Conservation (phyloP, 2,329 filamentous ascomycete genomes). For the Trichoderma simmonsii region DNA sequence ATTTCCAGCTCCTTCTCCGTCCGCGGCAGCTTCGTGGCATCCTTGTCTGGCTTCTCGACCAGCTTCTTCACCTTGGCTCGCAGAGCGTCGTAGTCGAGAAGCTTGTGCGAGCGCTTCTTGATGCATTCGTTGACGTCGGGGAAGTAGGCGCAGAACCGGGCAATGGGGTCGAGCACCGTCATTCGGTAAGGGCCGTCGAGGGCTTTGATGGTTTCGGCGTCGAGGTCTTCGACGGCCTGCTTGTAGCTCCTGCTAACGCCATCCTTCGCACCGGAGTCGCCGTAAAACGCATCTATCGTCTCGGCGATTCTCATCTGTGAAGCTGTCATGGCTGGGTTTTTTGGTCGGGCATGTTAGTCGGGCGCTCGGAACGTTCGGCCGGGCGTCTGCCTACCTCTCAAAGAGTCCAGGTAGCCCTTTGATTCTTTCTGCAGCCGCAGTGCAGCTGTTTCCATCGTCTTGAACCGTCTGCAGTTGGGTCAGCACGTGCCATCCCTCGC, state of each 20-base stretch:
- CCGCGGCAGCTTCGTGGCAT: constrained; percentile 90
- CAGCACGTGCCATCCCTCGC: constrained; percentile 19
- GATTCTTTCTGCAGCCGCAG: constrained; percentile 94
- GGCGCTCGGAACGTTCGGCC: not conserved
- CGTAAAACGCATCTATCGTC: constrained; percentile 99
- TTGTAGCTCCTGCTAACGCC: constrained; percentile 97
- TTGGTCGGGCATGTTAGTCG: not conserved
- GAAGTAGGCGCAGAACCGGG: constrained; percentile 96
- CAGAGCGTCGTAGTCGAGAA: constrained; percentile 95
- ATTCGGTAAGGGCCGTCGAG: constrained; percentile 92
- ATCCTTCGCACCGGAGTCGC: constrained; percentile 89
- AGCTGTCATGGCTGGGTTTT: constrained; percentile 80
- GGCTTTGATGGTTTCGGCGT: constrained; percentile 97
- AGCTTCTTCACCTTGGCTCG: constrained; percentile 96
- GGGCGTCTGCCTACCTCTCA: constrained; percentile 62
- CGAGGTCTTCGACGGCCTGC: constrained; percentile 94
- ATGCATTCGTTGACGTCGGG: constrained; percentile 99
- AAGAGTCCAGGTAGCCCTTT: constrained; percentile 93
- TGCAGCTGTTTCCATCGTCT: constrained; percentile 94
- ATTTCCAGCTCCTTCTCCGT: constrained; percentile 96
- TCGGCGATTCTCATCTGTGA: constrained; percentile 99
- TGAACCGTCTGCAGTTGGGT: constrained; percentile 68
- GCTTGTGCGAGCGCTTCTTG: constrained; percentile 97
- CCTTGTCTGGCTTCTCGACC: constrained; percentile 97
- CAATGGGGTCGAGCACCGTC: constrained; percentile 93